Evolutionary conservation across 2,329 filamentous ascomycete genomes (phyloP).

Genomic region (Mycogone perniciosa): DNA sequence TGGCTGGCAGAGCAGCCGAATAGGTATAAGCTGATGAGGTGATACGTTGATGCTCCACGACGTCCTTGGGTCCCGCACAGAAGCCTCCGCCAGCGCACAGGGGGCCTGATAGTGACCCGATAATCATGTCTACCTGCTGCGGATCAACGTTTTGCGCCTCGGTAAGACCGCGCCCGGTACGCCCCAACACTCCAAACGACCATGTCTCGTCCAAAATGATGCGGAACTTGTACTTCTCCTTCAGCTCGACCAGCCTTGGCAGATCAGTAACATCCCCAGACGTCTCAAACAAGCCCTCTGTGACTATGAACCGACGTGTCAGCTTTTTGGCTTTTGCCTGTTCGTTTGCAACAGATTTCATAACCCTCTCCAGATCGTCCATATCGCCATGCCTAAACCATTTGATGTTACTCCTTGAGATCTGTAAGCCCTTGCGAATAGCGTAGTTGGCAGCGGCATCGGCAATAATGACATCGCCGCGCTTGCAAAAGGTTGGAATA

Average conservation of each 20-base stretch:
- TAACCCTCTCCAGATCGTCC: slow-evolving; percentile 80
- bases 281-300: slow-evolving; percentile 89
- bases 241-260: slow-evolving; percentile 86
- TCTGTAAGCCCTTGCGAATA: slow-evolving; percentile 89
- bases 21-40: slow-evolving; percentile 90
- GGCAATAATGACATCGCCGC: slow-evolving; percentile 93
- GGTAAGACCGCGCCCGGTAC: slow-evolving; percentile 85
- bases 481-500: slow-evolving; percentile 93
- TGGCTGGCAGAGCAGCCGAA: slow-evolving; percentile 87
- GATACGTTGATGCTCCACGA: slow-evolving; percentile 94
- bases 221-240: slow-evolving; percentile 95
- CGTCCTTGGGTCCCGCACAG: slow-evolving; percentile 84
- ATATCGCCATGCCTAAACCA: slow-evolving; percentile 98
- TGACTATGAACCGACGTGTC: slow-evolving; percentile 91
- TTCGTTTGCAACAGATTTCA: slow-evolving; percentile 81
- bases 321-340: slow-evolving; percentile 78
- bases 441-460: slow-evolving; percentile 91
- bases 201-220: slow-evolving; percentile 95
- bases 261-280: slow-evolving; percentile 79
- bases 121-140: slow-evolving; percentile 91
- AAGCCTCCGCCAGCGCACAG: slow-evolving; percentile 92
- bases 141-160: slow-evolving; percentile 96
- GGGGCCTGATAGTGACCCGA: slow-evolving; percentile 84
- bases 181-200: slow-evolving; percentile 91
- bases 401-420: slow-evolving; percentile 79